These are phyloP conservation scores for Cnidoscolus chayamansa DNA, from an alignment of 441 rosid genomes.

Conservation along the genomic window DNA sequence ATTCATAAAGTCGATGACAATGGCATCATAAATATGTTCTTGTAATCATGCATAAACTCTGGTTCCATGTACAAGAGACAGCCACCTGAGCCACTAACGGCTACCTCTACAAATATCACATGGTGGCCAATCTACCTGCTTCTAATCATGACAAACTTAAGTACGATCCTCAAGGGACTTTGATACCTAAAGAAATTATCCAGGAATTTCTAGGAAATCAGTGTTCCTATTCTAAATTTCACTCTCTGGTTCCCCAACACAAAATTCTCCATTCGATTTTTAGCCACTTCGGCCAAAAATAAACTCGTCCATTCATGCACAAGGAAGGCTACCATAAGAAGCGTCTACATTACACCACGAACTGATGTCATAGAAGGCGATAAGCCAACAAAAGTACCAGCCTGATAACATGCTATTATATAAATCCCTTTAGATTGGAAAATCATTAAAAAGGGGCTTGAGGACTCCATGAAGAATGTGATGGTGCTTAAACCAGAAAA, in stretches of 20 bases:
- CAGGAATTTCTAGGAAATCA: slow-evolving; percentile 1
- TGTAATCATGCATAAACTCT: not conserved
- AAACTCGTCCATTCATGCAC: too few relatives aligned
- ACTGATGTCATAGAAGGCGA: too few relatives aligned
- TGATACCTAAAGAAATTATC: not conserved
- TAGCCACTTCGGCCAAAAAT: too few relatives aligned
- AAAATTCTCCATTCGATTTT: not conserved
- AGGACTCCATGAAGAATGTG: too few relatives aligned
- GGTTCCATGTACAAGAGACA: not conserved
- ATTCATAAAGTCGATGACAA: slow-evolving; percentile 9
- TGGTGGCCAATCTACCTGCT: not conserved
- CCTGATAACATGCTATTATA: too few relatives aligned
- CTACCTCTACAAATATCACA: not conserved
- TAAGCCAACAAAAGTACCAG: too few relatives aligned
- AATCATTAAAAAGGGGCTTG: too few relatives aligned
- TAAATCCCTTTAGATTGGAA: too few relatives aligned
- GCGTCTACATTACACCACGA: too few relatives aligned
- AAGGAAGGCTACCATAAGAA: too few relatives aligned
- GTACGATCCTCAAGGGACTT: not conserved
- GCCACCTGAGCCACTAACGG: not conserved
- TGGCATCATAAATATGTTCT: not conserved
- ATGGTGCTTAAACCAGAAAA: too few relatives aligned
- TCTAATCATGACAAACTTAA: not conserved
- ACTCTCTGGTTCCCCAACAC: not conserved
- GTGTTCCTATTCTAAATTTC: not conserved